These are phyloP conservation scores for Phytophthora pistaciae DNA, from an alignment of 352 stramenopile genomes.

Conservation along the genomic window DNA sequence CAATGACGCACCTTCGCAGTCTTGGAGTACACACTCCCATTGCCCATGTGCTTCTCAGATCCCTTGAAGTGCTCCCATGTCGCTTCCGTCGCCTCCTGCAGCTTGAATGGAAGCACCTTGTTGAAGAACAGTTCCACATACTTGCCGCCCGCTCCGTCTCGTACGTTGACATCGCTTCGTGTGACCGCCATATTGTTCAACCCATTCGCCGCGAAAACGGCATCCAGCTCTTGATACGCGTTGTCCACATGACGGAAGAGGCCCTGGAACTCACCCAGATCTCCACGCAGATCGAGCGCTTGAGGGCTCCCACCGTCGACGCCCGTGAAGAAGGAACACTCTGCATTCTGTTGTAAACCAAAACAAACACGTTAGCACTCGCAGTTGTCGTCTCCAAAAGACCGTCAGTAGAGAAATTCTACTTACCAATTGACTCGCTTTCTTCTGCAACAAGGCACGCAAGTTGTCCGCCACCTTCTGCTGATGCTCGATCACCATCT, in stretches of 20 bases:
- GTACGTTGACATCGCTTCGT: constrained; percentile 36
- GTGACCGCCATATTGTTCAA: constrained; percentile 35
- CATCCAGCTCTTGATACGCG: constrained; percentile 34
- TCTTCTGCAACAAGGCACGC: constrained; percentile 25
- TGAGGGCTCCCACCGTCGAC: constrained; percentile 13
- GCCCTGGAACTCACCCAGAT: constrained; percentile 32
- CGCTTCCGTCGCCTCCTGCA: constrained; percentile 33
- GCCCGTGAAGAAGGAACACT: constrained; percentile 29
- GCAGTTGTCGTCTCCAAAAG: not conserved
- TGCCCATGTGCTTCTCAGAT: constrained; percentile 33
- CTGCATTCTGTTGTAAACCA: not conserved
- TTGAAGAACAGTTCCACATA: constrained; percentile 47
- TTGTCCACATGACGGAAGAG: constrained; percentile 36
- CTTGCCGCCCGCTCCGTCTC: constrained; percentile 32
- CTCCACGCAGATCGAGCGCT: constrained; percentile 18
- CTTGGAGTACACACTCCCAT: constrained; percentile 45
- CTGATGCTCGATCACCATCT: constrained; percentile 46
- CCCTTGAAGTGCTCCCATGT: constrained; percentile 49
- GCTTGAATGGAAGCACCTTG: constrained; percentile 53
- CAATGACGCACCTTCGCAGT: constrained; percentile 25
- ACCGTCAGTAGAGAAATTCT: not conserved
- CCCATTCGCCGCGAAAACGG: constrained; percentile 34
- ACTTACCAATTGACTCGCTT: constrained; percentile 23
- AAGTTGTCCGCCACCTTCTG: constrained; percentile 26
- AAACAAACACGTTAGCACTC: not conserved